Conservation (phyloP, 164 flowering plant genomes). For the Nymphaea thermarum region DNA sequence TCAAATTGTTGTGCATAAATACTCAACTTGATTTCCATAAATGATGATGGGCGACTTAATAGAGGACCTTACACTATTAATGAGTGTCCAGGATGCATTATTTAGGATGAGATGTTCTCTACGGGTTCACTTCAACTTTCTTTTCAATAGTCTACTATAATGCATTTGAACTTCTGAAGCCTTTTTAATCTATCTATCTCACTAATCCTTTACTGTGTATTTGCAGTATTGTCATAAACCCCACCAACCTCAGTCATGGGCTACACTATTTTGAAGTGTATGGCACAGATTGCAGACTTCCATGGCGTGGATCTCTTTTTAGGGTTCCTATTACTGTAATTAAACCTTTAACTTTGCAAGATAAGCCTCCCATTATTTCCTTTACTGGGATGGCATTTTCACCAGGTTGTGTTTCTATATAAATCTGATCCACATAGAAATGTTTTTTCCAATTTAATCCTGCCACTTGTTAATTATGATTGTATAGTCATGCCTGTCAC, state of each 20-base stretch:
- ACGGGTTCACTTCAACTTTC: too few species aligned
- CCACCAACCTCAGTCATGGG: conserved; percentile 63
- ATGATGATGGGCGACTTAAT: too few species aligned
- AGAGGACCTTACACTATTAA: too few species aligned
- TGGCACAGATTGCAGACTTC: conserved; percentile 80
- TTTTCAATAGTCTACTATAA: too few species aligned
- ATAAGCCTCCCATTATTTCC: conserved; percentile 40
- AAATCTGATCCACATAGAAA: background rate
- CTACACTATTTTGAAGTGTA: conserved; percentile 80
- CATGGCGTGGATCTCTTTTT: conserved; percentile 95
- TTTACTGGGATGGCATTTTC: conserved; percentile 52
- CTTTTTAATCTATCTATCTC: too few species aligned
- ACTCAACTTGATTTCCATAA: too few species aligned
- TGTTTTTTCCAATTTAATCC: background rate
- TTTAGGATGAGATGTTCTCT: too few species aligned
- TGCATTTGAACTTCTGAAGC: too few species aligned
- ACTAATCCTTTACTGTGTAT: background rate
- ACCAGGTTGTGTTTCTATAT: conserved; percentile 40
- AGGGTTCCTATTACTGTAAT: conserved; percentile 81
- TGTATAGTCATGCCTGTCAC: too few species aligned
- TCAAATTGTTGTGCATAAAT: too few species aligned
- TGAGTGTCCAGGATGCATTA: too few species aligned
- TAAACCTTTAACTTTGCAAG: conserved; percentile 48
- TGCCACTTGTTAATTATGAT: background rate
- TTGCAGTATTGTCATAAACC: conserved; percentile 82